Evolutionary conservation across 495 filamentous ascomycete species (phyloP).

Genomic region (Chaetomium cochliodes): DNA sequence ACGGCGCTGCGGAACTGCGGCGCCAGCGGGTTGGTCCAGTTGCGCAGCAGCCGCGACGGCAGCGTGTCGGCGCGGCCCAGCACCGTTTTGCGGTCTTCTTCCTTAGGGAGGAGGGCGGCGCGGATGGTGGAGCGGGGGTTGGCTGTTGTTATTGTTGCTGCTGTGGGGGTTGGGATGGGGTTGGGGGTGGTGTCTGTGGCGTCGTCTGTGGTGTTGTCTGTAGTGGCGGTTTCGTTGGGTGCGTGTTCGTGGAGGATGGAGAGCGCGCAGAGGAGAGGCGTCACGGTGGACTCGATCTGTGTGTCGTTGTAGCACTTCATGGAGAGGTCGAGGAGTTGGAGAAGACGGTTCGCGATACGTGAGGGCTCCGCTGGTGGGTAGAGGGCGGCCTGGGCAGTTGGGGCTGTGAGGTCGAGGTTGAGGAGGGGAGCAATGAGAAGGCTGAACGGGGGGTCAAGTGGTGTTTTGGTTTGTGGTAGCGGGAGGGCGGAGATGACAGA

Average conservation of each 20-base stretch:
- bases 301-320: constrained; percentile 58
- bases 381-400: constrained; percentile 44
- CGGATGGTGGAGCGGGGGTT: constrained; percentile 57
- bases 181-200: neutral
- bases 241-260: constrained; percentile 71
- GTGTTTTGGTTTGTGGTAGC: constrained; percentile 37
- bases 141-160: too few species aligned
- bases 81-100: constrained; percentile 70
- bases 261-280: constrained; percentile 71
- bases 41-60: constrained; percentile 71
- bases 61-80: constrained; percentile 75
- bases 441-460: constrained; percentile 47
- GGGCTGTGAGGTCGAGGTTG: constrained; percentile 64
- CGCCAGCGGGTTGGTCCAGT: constrained; percentile 70
- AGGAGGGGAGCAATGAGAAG: constrained; percentile 76
- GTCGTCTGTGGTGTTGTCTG: neutral
- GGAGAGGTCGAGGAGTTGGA: constrained; percentile 70
- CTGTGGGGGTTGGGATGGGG: too few species aligned
- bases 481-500: constrained; percentile 58
- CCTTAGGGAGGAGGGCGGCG: constrained; percentile 69
- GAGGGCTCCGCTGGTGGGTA: constrained; percentile 67
- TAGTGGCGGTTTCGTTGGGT: constrained; percentile 44
- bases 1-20: constrained; percentile 73
- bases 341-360: constrained; percentile 63
- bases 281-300: constrained; percentile 65